Base-by-base conservation (phyloP, 2,329 filamentous ascomycete genomes). In the Xylaria sp. region DNA sequence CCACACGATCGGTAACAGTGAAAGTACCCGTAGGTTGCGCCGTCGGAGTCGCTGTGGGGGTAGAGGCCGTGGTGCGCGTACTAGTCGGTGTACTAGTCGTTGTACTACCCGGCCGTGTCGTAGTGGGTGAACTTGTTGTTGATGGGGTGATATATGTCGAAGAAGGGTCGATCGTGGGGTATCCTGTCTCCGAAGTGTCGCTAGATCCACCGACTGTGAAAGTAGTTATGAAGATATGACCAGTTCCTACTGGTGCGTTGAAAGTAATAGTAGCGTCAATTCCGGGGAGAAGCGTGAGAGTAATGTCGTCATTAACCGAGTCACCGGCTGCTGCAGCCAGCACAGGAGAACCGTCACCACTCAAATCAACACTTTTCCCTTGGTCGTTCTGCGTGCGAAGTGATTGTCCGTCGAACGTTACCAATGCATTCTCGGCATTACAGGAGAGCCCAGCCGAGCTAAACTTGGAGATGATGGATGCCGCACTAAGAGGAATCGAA, bases 361-460 rank as follows among this genome's bases (percentile, higher is more conserved):
- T 71, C 2, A 72, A 57, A 12, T 74, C 74, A 6, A 72, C 67
- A 6, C 77, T 76, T 47, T 77, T 73, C 5, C 76, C 69, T 17
- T 76, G 68, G 4, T 71, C 74, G 14, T 72, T 75, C 19, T 79
- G 78, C 14, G 76, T 71, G 34, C 83, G 79, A 3, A 79, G 77
- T 1, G 82, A 79, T 64, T 79, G 79, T 4, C 90, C 91, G 73
- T 92, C 88, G 78, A 98, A 97, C 0, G 92, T 93, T 17, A 98
- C 91, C 3, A 99, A 85, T 0, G 93, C 91, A 75, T 98, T 98
- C 78, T 98, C 92, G 0, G 90, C 89, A 8, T 89, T 88, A 79
- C 96, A 99, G 63, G 92, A 94, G 17, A 97, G 83, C 71, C 91
- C 91, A 36, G 87, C 88, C 5, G 85, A 81, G 75, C 92, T 95